Evolutionary conservation across 148 eudicot species (phyloP), one percentile per base, ranked within the genome.

Genomic region (Silene conica): DNA sequence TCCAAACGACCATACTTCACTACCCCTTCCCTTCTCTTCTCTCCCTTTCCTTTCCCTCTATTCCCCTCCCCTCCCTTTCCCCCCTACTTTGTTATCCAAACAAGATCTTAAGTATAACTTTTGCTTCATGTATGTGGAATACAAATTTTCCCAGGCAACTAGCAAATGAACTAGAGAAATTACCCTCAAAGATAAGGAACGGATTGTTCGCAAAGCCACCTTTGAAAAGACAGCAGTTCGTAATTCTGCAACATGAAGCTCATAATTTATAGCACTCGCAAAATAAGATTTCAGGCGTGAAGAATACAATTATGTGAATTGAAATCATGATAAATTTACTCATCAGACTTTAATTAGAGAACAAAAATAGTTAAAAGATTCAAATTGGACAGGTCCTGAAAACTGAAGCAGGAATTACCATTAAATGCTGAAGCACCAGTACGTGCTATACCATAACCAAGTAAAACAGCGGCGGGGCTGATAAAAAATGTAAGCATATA

Each of bases 141-240:
- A 10, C 43, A 34, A 31, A 26, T 28, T 58, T 58, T 25, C 59
- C 72, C 50, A 20, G n/a, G 13, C 68, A 21, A 73, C 74, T 18
- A 69, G 22, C 41, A 60, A n/a, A 46, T 23, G 20, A 22, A 67
- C 67, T 28, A 13, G 20, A 61, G 23, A 71, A 63, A 11, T 76
- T 83, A 94, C 98, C 98, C 91, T 86, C 76, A 90, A 83, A 28
- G 98, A 91, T 60, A 94, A 89, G 64, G 90, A 80, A 26, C 98
- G 89, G 76, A 94, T 94, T 54, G 98, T 91, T 67, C 98, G 85
- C 74, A 91, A 72, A 73, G 98, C 91, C 59, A 94, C 98, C 79
- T 94, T 94, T 23, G 98, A 91, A 78, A 94, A 94, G 70, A 94
- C 90, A 74, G 98, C 98, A 81, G 98, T 94, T 76, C 98, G 87